A percentile compares a stretch with the other conserved stretches of the same genome.
phyloP scores from a whole-genome alignment of 1,139 yeast species.

The Tardiomyces digboiensis region DNA sequence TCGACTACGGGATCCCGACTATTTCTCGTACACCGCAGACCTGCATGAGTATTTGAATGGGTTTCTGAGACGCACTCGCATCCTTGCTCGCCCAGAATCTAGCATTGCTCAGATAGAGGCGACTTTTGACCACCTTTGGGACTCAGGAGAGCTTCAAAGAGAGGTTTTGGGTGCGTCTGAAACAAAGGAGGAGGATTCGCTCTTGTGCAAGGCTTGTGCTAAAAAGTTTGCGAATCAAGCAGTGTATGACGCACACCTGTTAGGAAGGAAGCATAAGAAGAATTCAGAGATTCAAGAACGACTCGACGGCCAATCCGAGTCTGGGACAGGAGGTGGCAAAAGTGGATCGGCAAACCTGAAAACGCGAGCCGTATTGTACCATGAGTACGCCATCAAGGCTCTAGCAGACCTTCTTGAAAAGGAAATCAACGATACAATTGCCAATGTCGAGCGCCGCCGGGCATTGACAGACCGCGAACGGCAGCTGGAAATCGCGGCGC shows the following conservation, averaged over 20 bases:
- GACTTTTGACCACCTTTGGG: conserved; percentile 27
- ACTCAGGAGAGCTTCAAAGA: conserved; percentile 12
- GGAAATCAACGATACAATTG: conserved; percentile 40
- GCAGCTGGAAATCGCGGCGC: conserved; percentile 42
- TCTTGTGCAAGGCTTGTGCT: conserved; percentile 56
- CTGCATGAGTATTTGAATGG: conserved; percentile 37
- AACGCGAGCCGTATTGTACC: conserved; percentile 8
- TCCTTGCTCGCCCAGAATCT: conserved; percentile 36
- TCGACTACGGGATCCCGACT: conserved; percentile 25
- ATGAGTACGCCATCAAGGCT: conserved; percentile 30
- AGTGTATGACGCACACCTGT: conserved; percentile 60
- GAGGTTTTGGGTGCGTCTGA: conserved; percentile 24
- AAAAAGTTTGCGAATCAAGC: conserved; percentile 54
- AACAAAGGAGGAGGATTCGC: conserved; percentile 6
- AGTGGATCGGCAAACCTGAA: conserved; percentile 3
- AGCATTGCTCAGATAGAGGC: conserved; percentile 27
- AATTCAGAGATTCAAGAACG: background rate
- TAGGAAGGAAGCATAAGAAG: conserved; percentile 61
- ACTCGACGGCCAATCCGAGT: background rate
- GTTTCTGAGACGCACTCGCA: conserved; percentile 40
- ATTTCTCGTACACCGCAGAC: conserved; percentile 35
- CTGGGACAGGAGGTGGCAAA: background rate
- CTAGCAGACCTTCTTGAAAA: conserved; percentile 31
- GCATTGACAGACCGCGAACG: conserved; percentile 72
- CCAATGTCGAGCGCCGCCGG: conserved; percentile 54